Evolutionary conservation across 1,139 yeast species (phyloP).

Genomic region (Pneumocystis wakefieldiae): DNA sequence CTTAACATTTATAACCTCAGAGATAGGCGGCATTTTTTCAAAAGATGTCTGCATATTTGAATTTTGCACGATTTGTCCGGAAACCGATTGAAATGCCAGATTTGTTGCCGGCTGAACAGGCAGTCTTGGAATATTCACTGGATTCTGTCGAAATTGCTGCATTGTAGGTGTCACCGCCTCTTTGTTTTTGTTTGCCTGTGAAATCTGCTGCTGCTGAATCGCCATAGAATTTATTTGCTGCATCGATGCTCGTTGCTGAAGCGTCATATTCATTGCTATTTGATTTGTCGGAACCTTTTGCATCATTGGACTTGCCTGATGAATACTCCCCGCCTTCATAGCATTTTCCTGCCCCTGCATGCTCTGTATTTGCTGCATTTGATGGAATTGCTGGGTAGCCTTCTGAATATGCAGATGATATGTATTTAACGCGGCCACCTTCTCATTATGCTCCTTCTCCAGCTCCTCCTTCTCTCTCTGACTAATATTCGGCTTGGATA

Average conservation of each 20-base stretch:
- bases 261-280: background rate
- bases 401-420: background rate
- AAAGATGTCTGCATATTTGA: background rate
- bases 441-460: background rate
- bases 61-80: conserved; percentile 28
- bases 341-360: background rate
- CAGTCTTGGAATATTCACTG: conserved; percentile 4
- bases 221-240: background rate
- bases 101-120: conserved; percentile 15
- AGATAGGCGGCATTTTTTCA: conserved; percentile 47
- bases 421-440: background rate
- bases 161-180: conserved; percentile 21
- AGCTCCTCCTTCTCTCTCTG: background rate
- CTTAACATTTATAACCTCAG: conserved; percentile 35
- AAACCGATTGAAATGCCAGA: conserved; percentile 34
- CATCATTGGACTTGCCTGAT: background rate
- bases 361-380: background rate
- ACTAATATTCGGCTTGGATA: background rate
- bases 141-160: conserved; percentile 20
- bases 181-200: conserved; percentile 17
- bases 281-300: background rate
- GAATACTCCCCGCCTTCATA: background rate
- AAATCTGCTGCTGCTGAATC: conserved; percentile 5
- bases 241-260: background rate
- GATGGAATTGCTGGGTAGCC: background rate